phyloP scores from a whole-genome alignment of 805 yeast species.

The Starmerella sp. region DNA sequence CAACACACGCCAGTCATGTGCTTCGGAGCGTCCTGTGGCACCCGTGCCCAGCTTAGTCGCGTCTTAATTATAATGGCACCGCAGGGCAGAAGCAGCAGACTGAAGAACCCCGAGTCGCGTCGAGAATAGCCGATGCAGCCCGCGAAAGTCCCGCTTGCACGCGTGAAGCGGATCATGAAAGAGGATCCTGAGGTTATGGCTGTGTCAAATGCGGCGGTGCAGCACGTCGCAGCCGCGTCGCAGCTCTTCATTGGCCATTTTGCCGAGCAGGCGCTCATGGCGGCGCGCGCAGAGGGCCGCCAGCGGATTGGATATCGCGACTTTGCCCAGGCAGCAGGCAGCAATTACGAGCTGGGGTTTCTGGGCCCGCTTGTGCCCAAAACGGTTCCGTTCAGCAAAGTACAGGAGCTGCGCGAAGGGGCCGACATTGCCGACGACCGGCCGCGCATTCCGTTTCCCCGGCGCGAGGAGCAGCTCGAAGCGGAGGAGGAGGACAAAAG shows the following conservation, averaged over 20 bases:
- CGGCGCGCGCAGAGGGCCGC: slow-evolving; percentile 53
- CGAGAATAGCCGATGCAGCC: slow-evolving; percentile 12
- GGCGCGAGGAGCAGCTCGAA: slow-evolving; percentile 18
- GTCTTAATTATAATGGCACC: background rate
- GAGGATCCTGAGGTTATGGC: slow-evolving; percentile 63
- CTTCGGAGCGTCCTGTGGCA: no score
- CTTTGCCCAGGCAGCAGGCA: slow-evolving; percentile 50
- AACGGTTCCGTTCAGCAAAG: slow-evolving; percentile 21
- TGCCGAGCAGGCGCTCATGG: slow-evolving; percentile 56
- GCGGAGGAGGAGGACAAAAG: slow-evolving; percentile 18
- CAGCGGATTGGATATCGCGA: slow-evolving; percentile 63
- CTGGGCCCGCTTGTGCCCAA: slow-evolving; percentile 55
- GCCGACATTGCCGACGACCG: slow-evolving; percentile 8
- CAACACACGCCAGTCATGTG: no score
- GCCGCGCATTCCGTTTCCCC: slow-evolving; percentile 18
- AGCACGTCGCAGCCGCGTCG: slow-evolving; percentile 64
- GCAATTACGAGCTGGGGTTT: slow-evolving; percentile 51
- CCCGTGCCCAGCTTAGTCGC: background rate
- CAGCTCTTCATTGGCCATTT: slow-evolving; percentile 61
- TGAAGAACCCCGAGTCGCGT: background rate
- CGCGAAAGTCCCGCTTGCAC: slow-evolving; percentile 44
- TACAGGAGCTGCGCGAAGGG: slow-evolving; percentile 12
- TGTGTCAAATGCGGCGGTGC: slow-evolving; percentile 61
- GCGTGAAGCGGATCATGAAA: slow-evolving; percentile 60
- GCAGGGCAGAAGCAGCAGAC: slow-evolving; percentile 24